Evolutionary conservation across 2,329 filamentous ascomycete genomes (phyloP), one percentile per base, ranked within the genome.

Genomic region (Neonectria ditissima): DNA sequence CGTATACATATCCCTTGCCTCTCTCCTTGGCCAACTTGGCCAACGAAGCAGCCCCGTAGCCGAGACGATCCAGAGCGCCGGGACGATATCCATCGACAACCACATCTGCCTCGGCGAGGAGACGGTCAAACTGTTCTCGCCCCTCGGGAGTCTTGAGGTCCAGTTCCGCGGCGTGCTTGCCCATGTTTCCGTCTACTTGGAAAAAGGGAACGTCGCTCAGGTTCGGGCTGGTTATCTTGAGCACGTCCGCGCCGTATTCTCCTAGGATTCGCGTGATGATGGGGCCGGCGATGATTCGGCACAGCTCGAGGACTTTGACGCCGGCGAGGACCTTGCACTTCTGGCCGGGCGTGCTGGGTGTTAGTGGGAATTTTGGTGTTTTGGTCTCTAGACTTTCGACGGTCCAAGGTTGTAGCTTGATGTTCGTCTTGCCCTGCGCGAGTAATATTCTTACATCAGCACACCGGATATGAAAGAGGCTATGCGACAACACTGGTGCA

Each of bases 261-360:
- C 89, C 90, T 0, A 94, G 83, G 2, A 89, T 89, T 30, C 90
- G 86, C 3, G 88, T 88, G 68, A 93, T 89, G 5, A 89, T 87
- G n/a, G 91, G 91, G 0, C 91, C 91, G 4, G 91, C 91, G 66
- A 94, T 92, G 71, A 93, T 89, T 43, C 91, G 88, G 73, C 90
- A 92, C 30, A 94, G 80, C 73, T 94, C 92, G 5, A 94, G 83
- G 6, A 94, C 91, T 67, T 90, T 91, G 75, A 93, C 83, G 0
- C 91, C 91, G 73, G 82, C 63, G 80, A 88, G 70, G 69, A 80
- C 77, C 11, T 77, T 77, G 7, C 59, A 65, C 14, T 68, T 56
- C 3, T 65, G 18, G 2, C 52, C 67, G 2, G 68, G 63, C 3
- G 66, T 50, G 1, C 22, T 66, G 4, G 59, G 44, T 11, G 73